Conservation (phyloP, 306 rosid species). For the Oxytropis ochrocephala region DNA sequence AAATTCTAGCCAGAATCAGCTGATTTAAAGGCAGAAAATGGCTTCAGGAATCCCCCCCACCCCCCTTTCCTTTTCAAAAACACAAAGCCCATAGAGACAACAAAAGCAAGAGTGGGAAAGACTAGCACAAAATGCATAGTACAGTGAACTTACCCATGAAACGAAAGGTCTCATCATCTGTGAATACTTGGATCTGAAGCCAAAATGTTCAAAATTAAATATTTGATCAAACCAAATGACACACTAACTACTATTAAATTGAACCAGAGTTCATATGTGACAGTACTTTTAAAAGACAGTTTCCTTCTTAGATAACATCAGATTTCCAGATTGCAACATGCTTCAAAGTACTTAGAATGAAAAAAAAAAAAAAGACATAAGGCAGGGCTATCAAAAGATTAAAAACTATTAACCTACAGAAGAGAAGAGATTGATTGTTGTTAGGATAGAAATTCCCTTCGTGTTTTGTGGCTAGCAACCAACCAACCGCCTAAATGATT, state of each 20-base stretch:
- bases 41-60: neutral
- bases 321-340: neutral
- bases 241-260: conserved; percentile 10
- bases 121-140: neutral
- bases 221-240: conserved; percentile 18
- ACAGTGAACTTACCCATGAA: conserved; percentile 64
- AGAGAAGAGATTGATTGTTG: neutral
- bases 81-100: neutral
- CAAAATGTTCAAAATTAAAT: conserved; percentile 26
- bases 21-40: neutral
- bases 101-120: neutral
- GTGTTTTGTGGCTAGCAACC: neutral
- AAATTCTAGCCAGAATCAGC: conserved; percentile 21
- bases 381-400: neutral
- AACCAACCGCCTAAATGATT: conserved; percentile 17
- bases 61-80: neutral
- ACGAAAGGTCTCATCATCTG: conserved; percentile 62
- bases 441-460: neutral
- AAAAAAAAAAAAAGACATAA: neutral
- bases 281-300: neutral
- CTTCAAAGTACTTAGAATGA: conserved; percentile 10
- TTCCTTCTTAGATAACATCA: neutral
- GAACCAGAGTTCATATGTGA: neutral
- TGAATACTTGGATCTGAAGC: conserved; percentile 64
- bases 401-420: neutral